Percentiles rank a stretch among this genome's conserved stretches.
Evolutionary conservation across 768 basidiomycete genomes (phyloP).

Genomic region (Vishniacozyma victoriae): DNA sequence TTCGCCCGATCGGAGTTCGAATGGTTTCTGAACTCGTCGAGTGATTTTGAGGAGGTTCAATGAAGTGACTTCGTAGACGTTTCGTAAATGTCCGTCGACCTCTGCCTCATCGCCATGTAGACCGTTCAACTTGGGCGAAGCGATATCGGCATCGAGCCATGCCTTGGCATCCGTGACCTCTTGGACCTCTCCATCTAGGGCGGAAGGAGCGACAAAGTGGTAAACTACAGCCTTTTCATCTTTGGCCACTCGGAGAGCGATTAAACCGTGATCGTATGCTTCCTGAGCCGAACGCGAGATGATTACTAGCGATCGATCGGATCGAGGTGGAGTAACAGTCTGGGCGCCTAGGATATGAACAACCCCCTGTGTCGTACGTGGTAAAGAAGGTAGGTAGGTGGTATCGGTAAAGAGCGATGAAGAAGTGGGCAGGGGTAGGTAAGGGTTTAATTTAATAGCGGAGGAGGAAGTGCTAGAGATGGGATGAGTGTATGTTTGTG

Average conservation of each 20-base stretch:
- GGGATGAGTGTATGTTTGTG: conserved; percentile 32
- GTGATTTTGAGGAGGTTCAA: conserved; percentile 61
- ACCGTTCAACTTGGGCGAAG: conserved; percentile 8
- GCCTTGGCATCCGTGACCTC: conserved; percentile 59
- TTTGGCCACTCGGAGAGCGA: conserved; percentile 73
- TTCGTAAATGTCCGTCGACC: conserved; percentile 33
- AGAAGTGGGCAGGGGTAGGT: conserved; percentile 28
- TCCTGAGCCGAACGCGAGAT: conserved; percentile 70
- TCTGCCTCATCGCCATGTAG: conserved; percentile 17
- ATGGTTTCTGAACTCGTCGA: conserved; percentile 59
- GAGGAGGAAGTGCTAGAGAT: conserved; percentile 21
- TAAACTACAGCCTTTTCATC: conserved; percentile 69
- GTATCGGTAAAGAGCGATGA: conserved; percentile 36
- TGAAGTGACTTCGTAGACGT: conserved; percentile 64
- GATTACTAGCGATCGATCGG: conserved; percentile 56
- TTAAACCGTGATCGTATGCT: conserved; percentile 82
- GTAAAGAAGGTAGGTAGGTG: conserved; percentile 31
- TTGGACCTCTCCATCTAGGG: conserved; percentile 49
- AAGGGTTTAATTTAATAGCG: conserved; percentile 33
- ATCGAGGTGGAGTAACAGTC: conserved; percentile 20
- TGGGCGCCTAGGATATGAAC: conserved; percentile 30
- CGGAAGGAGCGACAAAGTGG: conserved; percentile 62
- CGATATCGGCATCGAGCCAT: conserved; percentile 52
- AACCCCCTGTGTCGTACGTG: conserved; percentile 19
- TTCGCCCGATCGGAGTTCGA: conserved; percentile 53